phyloP scores from a whole-genome alignment of 1,284 basidiomycete genomes.

The Thelephora terrestris region DNA sequence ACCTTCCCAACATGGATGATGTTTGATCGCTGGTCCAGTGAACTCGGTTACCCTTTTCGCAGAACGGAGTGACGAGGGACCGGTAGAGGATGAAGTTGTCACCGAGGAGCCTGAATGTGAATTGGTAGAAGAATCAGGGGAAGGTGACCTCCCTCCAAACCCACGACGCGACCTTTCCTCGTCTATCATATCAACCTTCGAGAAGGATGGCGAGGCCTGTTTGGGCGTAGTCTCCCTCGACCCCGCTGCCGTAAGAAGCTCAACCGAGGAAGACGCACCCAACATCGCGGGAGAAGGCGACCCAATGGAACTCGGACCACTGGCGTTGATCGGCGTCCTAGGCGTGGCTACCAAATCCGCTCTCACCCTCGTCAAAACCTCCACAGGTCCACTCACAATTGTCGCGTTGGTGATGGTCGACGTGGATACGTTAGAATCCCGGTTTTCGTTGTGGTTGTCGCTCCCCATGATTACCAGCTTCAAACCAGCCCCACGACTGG shows the following conservation, averaged over 20 bases:
- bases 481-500: background rate
- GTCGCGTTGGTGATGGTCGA: slow-evolving; percentile 25
- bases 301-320: no score
- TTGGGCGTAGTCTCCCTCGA: background rate
- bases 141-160: background rate
- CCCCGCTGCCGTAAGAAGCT: background rate
- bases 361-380: slow-evolving; percentile 19
- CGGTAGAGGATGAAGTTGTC: slow-evolving; percentile 6
- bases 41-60: no score
- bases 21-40: no score
- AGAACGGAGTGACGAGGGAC: background rate
- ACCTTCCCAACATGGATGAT: no score
- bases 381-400: slow-evolving; percentile 17
- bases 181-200: no score
- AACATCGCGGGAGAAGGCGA: background rate
- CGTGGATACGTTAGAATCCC: slow-evolving; percentile 23
- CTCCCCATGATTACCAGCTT: background rate
- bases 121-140: slow-evolving; percentile 1
- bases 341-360: slow-evolving; percentile 20
- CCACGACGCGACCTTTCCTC: no score
- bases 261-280: background rate
- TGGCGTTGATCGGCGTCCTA: slow-evolving; percentile 3
- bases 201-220: background rate
- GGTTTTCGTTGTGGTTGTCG: slow-evolving; percentile 17
- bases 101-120: slow-evolving; percentile 20